phyloP scores from a whole-genome alignment of 164 flowering plant genomes.

The Piper longum region DNA sequence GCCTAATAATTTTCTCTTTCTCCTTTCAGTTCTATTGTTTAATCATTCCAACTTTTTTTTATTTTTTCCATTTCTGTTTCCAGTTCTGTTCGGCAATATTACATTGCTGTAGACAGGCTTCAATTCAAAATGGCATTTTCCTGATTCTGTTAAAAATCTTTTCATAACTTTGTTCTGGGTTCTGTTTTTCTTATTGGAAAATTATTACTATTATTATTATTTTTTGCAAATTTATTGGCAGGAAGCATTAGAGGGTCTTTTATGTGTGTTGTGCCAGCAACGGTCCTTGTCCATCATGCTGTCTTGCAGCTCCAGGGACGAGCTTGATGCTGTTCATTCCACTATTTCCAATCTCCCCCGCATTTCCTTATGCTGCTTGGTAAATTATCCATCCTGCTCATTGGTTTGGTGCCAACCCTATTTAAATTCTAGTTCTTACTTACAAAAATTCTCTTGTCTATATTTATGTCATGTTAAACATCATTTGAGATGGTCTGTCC shows the following conservation, averaged over 20 bases:
- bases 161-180: background rate
- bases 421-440: too few relatives aligned
- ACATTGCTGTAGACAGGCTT: conserved; percentile 80
- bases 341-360: conserved; percentile 47
- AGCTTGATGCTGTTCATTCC: conserved; percentile 81
- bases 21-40: too few relatives aligned
- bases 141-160: background rate
- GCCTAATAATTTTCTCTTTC: too few relatives aligned
- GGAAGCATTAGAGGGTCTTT: conserved; percentile 76
- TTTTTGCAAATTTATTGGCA: conserved; percentile 14
- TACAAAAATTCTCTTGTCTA: too few relatives aligned
- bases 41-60: too few relatives aligned
- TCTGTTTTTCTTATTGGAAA: background rate
- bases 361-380: conserved; percentile 55
- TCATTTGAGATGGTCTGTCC: too few relatives aligned
- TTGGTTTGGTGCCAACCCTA: background rate
- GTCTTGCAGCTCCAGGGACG: conserved; percentile 93
- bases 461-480: too few relatives aligned
- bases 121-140: conserved; percentile 61
- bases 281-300: conserved; percentile 56
- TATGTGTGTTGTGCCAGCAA: conserved; percentile 59
- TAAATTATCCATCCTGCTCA: conserved; percentile 10
- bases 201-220: background rate
- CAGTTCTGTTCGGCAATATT: conserved; percentile 76
- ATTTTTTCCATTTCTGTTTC: background rate